phyloP scores from a whole-genome alignment of 208 protist species.

The Acanthamoeba castellanii region DNA sequence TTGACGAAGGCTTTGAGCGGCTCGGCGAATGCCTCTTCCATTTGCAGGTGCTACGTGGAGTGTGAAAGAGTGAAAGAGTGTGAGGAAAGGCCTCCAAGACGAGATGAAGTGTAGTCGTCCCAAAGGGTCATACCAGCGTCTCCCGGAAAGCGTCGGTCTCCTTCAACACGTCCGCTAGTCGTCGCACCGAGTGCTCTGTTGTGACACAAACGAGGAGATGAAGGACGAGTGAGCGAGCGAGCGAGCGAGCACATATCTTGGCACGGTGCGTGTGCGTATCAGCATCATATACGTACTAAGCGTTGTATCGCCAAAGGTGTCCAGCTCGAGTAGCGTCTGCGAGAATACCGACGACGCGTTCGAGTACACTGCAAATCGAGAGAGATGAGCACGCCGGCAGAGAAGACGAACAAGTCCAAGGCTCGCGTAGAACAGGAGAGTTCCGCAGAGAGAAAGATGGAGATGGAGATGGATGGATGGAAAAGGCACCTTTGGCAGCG shows the following conservation, averaged over 20 bases:
- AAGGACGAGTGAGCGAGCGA: background rate
- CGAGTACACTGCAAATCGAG: background rate
- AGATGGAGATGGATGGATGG: background rate
- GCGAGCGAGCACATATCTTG: background rate
- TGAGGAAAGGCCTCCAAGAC: too few species aligned
- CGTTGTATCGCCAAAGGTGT: background rate
- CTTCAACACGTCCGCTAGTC: background rate
- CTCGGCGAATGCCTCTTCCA: background rate
- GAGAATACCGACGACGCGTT: background rate
- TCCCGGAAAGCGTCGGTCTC: background rate
- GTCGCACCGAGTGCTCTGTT: conserved; percentile 7
- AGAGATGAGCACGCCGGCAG: too few species aligned
- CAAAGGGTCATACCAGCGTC: background rate
- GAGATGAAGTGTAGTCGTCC: background rate
- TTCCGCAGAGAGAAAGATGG: background rate
- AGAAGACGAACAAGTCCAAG: too few species aligned
- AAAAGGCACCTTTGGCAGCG: background rate
- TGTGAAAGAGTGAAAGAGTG: background rate
- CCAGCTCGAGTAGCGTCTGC: conserved; percentile 8
- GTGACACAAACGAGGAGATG: background rate
- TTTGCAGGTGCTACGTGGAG: background rate
- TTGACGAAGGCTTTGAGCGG: conserved; percentile 24
- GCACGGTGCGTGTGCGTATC: too few species aligned
- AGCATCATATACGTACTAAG: background rate
- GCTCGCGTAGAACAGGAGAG: background rate